Percentiles rank a stretch among this genome's conserved stretches.
Evolutionary conservation across 805 yeast genomes (phyloP).

Genomic region (Zygotorulaspora sp.): DNA sequence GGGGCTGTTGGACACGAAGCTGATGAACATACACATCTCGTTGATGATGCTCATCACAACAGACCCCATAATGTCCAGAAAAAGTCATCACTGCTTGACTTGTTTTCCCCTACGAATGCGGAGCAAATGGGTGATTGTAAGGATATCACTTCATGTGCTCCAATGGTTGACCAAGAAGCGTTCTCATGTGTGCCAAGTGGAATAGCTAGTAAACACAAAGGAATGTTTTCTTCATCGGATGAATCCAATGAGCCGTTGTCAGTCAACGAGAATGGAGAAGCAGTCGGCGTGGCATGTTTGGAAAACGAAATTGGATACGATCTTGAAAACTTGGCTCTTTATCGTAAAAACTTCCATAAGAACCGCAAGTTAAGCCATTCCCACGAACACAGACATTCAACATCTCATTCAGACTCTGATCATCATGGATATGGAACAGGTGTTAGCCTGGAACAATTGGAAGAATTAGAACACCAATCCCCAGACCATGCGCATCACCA

Average conservation of each 20-base stretch:
- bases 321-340: conserved; percentile 32
- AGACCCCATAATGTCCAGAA: conserved; percentile 1
- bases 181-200: conserved; percentile 14
- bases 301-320: conserved; percentile 37
- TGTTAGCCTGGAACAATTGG: neutral
- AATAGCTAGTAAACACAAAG: neutral
- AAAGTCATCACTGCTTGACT: conserved; percentile 16
- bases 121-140: conserved; percentile 11
- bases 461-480: neutral
- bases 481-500: conserved; percentile 60
- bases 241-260: neutral
- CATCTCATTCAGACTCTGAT: neutral
- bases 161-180: conserved; percentile 14
- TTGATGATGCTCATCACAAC: neutral
- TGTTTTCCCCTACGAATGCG: conserved; percentile 13
- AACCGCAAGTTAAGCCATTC: conserved; percentile 6
- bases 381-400: conserved; percentile 9
- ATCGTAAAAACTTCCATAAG: conserved; percentile 29
- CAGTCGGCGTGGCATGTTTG: conserved; percentile 24
- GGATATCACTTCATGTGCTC: conserved; percentile 17
- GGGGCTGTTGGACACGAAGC: too few species aligned
- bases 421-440: conserved; percentile 10
- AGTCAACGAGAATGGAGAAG: conserved; percentile 6
- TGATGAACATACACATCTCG: conserved; percentile 6
- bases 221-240: conserved; percentile 5